phyloP scores from a whole-genome alignment of 2,329 filamentous ascomycete species.

The Bipolaris victoriae region DNA sequence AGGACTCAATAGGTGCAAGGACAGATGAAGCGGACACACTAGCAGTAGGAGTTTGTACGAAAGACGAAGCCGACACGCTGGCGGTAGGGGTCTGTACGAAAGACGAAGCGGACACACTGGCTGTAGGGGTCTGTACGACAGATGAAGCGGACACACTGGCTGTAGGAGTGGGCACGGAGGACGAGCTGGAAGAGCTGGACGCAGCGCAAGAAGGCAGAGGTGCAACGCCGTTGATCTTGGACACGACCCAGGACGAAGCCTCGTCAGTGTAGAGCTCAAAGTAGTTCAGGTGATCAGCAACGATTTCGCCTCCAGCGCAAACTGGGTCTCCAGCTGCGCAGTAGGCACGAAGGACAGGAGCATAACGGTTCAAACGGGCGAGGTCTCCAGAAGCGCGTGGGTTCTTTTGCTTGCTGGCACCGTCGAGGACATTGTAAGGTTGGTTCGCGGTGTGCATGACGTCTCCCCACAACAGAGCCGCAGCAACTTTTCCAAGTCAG shows the following conservation, averaged over 20 bases:
- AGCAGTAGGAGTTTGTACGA: slow-evolving; percentile 5
- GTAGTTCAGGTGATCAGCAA: slow-evolving; percentile 65
- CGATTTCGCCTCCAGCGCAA: slow-evolving; percentile 66
- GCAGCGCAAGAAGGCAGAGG: slow-evolving; percentile 5
- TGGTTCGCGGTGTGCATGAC: slow-evolving; percentile 30
- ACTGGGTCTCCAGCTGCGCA: slow-evolving; percentile 67
- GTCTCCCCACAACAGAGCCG: slow-evolving; percentile 33
- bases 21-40: slow-evolving; percentile 6
- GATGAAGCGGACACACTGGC: slow-evolving; percentile 6
- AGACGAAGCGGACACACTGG: slow-evolving; percentile 9
- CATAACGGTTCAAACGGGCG: slow-evolving; percentile 34
- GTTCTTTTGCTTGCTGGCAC: slow-evolving; percentile 19
- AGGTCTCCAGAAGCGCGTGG: slow-evolving; percentile 21
- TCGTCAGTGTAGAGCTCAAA: slow-evolving; percentile 45
- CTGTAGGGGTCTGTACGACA: slow-evolving; percentile 5
- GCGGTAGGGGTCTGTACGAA: slow-evolving; percentile 5
- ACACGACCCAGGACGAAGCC: slow-evolving; percentile 27
- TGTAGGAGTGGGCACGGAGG: slow-evolving; percentile 10
- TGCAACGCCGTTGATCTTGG: slow-evolving; percentile 20
- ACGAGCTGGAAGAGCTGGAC: slow-evolving; percentile 2
- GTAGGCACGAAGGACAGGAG: slow-evolving; percentile 64
- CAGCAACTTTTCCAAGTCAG: slow-evolving; percentile 12
- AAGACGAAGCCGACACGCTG: slow-evolving; percentile 6
- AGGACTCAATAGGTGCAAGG: not conserved
- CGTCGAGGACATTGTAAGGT: slow-evolving; percentile 32